Conservation (phyloP, 768 basidiomycete species). For the Trametes cinnabarina region DNA sequence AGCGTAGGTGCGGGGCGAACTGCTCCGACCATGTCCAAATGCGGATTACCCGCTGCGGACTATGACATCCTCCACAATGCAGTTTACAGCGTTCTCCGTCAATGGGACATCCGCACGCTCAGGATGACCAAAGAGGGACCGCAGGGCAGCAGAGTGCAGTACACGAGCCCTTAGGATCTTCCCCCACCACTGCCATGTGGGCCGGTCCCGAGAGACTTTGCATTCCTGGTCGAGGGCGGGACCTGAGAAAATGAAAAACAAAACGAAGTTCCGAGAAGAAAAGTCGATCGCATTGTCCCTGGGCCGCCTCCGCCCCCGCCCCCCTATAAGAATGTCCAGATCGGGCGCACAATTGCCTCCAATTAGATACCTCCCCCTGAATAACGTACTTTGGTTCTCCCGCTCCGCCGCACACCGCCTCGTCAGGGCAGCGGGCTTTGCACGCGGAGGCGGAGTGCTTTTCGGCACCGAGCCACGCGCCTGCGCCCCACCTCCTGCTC, state of each 20-base stretch:
- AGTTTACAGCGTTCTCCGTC: too few relatives aligned
- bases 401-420: background rate
- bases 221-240: background rate
- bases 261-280: background rate
- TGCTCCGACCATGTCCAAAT: conserved; percentile 2
- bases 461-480: conserved; percentile 4
- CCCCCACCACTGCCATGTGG: conserved; percentile 6
- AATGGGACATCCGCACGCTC: too few relatives aligned
- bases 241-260: background rate
- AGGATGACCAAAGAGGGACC: background rate
- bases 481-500: conserved; percentile 4
- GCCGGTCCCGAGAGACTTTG: conserved; percentile 2
- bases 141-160: conserved; percentile 13
- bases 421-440: background rate
- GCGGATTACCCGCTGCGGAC: conserved; percentile 10
- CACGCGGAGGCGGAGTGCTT: background rate
- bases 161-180: background rate
- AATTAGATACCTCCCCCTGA: conserved; percentile 14
- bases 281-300: conserved; percentile 3
- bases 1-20: too few relatives aligned
- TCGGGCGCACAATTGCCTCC: background rate
- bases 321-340: background rate
- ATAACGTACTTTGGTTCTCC: conserved; percentile 11
- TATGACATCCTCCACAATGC: background rate
- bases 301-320: background rate